Evolutionary conservation across 2,329 filamentous ascomycete genomes (phyloP), one percentile per base, ranked within the genome.

Genomic region (Nigrospora oryzae): DNA sequence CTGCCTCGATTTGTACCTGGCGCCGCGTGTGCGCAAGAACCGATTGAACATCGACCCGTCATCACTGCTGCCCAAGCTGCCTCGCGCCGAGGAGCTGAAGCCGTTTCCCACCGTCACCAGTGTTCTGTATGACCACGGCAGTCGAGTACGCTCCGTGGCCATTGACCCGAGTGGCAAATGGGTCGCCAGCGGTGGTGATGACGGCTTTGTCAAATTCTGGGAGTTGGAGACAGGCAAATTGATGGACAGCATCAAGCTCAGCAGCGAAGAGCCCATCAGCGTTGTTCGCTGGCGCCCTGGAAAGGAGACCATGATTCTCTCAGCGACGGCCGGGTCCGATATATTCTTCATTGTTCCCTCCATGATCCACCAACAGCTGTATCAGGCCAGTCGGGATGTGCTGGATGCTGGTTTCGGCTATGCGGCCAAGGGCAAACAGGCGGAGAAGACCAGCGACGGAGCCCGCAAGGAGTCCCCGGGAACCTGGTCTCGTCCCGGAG

Each of bases 1-100:
- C 52, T 97, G 89, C 63, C 71, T 98, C 54, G 94, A 98, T 66
- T 76, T 98, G 15, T 98, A 98, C 63, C 77, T 98, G 48, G 93
- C 94, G 14, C 93, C 94, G 39, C 79, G 93, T 58, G 82, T 98
- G 46, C 82, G 91, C 48, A 86, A 94, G 63, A 96, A 90, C 70
- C 86, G 90, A 64, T 79, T 98, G 58, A 95, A 97, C 67, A 97
- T 98, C 59, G 93, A 98, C 57, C 93, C 93, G 3, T 86, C 86
- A 63, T 95, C 89, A 34, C 73, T 98, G 42, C 76, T 98, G 33
- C 91, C 93, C 12, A 96, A 96, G 63, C 74, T 98, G 8, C 93
- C 94, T 8, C 87, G 86, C 48, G 91, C 93, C 1, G 88, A 95
- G 56, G 91, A 98, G 58, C 75, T 98, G 46, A 89, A 89, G 58